phyloP scores from a whole-genome alignment of 1,139 yeast genomes.

The Pichia sp. region DNA sequence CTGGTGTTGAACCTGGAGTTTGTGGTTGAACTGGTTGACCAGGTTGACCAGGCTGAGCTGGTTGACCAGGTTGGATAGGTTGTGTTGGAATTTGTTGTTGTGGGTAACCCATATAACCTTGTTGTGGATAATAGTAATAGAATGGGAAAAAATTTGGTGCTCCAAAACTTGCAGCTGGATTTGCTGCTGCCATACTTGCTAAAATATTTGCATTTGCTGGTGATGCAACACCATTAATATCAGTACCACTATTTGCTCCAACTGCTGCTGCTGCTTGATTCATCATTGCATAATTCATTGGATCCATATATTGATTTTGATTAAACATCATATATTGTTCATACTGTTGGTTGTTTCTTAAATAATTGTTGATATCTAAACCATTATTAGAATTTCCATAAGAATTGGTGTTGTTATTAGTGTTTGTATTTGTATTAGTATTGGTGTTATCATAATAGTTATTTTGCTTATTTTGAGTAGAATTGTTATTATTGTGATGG shows the following conservation, averaged over 20 bases:
- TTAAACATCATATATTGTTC: constrained; percentile 18
- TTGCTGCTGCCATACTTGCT: constrained; percentile 11
- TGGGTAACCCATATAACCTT: constrained; percentile 11
- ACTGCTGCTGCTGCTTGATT: constrained; percentile 4
- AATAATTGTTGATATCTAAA: constrained; percentile 25
- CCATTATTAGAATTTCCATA: constrained; percentile 23
- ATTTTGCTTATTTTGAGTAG: constrained; percentile 13
- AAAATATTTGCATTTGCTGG: constrained; percentile 12
- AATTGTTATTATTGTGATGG: constrained; percentile 10
- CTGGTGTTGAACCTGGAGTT: constrained; percentile 6
- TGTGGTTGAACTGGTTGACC: constrained; percentile 8
- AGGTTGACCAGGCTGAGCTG: constrained; percentile 5
- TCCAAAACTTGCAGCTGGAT: constrained; percentile 10
- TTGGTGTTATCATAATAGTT: constrained; percentile 13
- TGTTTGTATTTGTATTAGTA: constrained; percentile 15
- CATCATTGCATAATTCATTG: constrained; percentile 4
- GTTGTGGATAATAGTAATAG: constrained; percentile 12
- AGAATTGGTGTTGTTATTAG: constrained; percentile 22
- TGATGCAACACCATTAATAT: constrained; percentile 8
- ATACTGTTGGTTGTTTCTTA: constrained; percentile 21
- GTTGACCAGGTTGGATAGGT: constrained; percentile 8
- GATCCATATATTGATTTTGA: constrained; percentile 20
- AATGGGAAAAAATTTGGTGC: constrained; percentile 9
- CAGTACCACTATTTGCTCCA: constrained; percentile 5
- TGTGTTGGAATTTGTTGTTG: constrained; percentile 3